Percentiles rank a stretch among this genome's conserved stretches.
Evolutionary conservation across 169 alveolate genomes (phyloP).

Genomic region (Plasmodium coatneyi): DNA sequence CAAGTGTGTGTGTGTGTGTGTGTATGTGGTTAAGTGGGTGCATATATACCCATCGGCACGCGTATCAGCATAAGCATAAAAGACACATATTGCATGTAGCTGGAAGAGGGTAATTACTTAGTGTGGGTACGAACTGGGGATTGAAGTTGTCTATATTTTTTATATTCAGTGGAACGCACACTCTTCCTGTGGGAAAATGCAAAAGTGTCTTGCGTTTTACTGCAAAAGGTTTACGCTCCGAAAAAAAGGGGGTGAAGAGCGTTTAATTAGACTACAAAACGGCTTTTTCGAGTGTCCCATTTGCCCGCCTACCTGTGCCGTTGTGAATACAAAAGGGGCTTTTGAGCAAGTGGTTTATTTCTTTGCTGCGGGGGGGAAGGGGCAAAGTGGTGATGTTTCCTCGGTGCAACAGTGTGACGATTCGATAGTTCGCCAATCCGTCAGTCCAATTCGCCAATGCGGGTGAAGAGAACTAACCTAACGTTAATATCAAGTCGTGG

Average conservation of each 20-base stretch:
- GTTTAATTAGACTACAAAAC: neutral
- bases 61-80: neutral
- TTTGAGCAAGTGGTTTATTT: conserved; percentile 91
- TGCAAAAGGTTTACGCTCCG: neutral
- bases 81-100: neutral
- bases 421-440: neutral
- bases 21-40: neutral
- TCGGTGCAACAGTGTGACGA: neutral
- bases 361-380: conserved; percentile 79
- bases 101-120: conserved; percentile 72
- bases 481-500: conserved; percentile 88
- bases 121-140: conserved; percentile 89
- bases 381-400: neutral
- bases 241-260: neutral
- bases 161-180: conserved; percentile 88
- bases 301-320: conserved; percentile 86
- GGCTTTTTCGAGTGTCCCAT: neutral
- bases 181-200: conserved; percentile 77
- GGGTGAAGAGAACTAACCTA: conserved; percentile 53
- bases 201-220: neutral
- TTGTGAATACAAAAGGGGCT: conserved; percentile 94
- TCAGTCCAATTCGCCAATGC: neutral
- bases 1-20: neutral
- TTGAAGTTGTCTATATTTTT: conserved; percentile 78
- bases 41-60: neutral